These are phyloP conservation scores for Epichloe baconii DNA, from an alignment of 2,329 filamentous ascomycete species.

Conservation along the genomic window DNA sequence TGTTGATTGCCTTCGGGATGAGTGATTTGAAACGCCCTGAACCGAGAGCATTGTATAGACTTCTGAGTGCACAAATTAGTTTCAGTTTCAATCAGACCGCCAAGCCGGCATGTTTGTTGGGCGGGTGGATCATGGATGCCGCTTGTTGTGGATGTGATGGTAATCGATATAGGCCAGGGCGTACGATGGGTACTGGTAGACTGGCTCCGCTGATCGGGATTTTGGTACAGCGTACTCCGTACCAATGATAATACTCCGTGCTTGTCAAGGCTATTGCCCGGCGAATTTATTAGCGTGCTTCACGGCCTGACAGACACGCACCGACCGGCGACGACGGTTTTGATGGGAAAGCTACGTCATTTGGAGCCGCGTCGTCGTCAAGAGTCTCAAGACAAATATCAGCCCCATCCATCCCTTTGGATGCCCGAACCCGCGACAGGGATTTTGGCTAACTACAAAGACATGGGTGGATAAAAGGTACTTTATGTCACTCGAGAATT, in stretches of 20 bases:
- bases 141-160: neutral
- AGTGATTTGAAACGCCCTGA: neutral
- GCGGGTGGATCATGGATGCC: neutral
- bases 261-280: neutral
- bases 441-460: no score
- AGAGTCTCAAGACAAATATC: no score
- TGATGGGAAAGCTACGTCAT: no score
- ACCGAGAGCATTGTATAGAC: neutral
- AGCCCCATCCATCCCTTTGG: no score
- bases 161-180: slow-evolving; percentile 1
- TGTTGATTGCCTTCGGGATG: neutral
- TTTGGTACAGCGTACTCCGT: neutral
- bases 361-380: no score
- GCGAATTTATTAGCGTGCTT: neutral
- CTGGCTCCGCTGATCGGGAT: slow-evolving; percentile 3
- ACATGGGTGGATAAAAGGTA: no score
- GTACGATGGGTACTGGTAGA: neutral
- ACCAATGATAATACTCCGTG: neutral
- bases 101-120: neutral
- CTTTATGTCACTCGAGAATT: no score
- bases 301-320: no score
- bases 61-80: neutral
- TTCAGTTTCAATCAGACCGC: neutral
- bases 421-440: no score
- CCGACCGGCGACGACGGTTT: no score